phyloP scores from a whole-genome alignment of 2,329 filamentous ascomycete species.

The Aphanoascus verrucosus region DNA sequence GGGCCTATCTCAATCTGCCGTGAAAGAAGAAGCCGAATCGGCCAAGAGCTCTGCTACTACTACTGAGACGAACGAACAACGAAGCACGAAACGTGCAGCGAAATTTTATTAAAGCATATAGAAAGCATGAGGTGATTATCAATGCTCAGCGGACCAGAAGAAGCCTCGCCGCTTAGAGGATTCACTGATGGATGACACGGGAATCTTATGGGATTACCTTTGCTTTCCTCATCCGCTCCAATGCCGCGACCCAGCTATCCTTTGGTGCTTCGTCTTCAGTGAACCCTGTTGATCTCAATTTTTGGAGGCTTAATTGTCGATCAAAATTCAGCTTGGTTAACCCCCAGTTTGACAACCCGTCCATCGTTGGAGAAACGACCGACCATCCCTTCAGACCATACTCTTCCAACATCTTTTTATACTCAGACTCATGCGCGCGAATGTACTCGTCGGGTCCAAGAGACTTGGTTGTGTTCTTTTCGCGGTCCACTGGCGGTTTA shows the following conservation, averaged over 20 bases:
- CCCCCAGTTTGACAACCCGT: slow-evolving; percentile 16
- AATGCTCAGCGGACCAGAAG: neutral
- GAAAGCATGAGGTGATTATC: neutral
- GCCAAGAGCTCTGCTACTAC: neutral
- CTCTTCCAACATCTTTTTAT: slow-evolving; percentile 12
- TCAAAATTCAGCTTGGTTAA: slow-evolving; percentile 14
- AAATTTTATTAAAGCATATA: neutral
- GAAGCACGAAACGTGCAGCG: neutral
- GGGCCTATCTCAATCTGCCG: neutral
- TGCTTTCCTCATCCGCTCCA: slow-evolving; percentile 13
- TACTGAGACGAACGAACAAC: neutral
- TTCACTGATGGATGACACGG: neutral
- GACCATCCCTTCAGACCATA: slow-evolving; percentile 13
- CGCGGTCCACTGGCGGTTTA: slow-evolving; percentile 12
- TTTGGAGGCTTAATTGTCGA: slow-evolving; percentile 12
- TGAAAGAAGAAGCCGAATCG: neutral
- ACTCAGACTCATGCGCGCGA: slow-evolving; percentile 9
- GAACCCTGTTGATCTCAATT: slow-evolving; percentile 13
- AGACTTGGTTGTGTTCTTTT: slow-evolving; percentile 6
- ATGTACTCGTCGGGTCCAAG: slow-evolving; percentile 15
- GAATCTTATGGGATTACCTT: slow-evolving; percentile 12
- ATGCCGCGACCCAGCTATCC: slow-evolving; percentile 12
- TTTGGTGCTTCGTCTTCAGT: slow-evolving; percentile 11
- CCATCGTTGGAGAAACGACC: slow-evolving; percentile 13
- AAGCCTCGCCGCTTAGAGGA: neutral